Evolutionary conservation across 1,139 yeast species (phyloP), one percentile per base, ranked within the genome.

Genomic region (Suhomyces maxii): DNA sequence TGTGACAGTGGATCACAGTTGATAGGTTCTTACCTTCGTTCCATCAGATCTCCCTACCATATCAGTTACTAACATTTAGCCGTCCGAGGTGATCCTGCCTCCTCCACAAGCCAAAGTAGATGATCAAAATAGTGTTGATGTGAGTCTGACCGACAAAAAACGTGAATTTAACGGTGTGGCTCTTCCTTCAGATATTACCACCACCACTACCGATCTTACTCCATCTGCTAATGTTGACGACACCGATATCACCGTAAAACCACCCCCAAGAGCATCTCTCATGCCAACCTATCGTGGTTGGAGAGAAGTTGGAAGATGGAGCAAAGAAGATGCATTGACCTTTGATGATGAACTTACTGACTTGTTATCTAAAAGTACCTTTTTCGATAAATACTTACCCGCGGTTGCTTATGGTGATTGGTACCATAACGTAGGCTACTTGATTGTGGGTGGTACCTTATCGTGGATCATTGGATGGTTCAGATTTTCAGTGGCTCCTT

Each of bases 271-370:
- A 61, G 65, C 71, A 40, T 66, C 84, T 1, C 80, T 75, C 8
- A 82, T 79, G 28, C 87, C 93, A 1, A 77, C 90, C 0, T 84
- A 77, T 59, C 76, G 89, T 47, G 98, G 98, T 18, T 91, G 98
- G 98, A 88, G 85, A 63, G 97, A 91, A 67, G 91, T 88, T 41
- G 93, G 95, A 12, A 88, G 90, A 25, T 91, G 89, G 85, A 88
- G 83, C 58, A 82, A 82, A 47, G 79, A 79, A 33, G 90, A 85
- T 61, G 71, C 70, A 1, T 71, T 89, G 53, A 81, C 86, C 2
- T 68, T 74, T 10, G 87, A 84, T 37, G 95, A 89, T 59, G 89
- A 86, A 55, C 74, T 85, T 49, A 71, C 76, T 49, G 91, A 86
- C 61, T 71, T 89, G 53, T 69, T 83, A 48, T 77, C 85, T 34